phyloP scores from a whole-genome alignment of 2,329 filamentous ascomycete species.

The Albifimbria verrucaria region DNA sequence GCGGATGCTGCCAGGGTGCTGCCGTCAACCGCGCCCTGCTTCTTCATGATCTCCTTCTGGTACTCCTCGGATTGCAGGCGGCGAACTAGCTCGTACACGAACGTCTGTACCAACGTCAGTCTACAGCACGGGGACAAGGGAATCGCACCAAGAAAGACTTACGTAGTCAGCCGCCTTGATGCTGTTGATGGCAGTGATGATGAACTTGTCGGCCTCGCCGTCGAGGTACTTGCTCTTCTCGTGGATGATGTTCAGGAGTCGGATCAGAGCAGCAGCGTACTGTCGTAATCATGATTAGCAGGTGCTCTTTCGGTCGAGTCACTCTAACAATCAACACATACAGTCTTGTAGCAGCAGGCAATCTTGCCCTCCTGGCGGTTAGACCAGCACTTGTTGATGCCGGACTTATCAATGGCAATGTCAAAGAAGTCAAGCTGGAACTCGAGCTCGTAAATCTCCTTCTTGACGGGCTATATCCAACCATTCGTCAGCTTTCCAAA shows the following conservation, averaged over 20 bases:
- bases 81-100: slow-evolving; percentile 23
- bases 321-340: too few species aligned
- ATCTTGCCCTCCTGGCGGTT: slow-evolving; percentile 19
- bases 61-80: slow-evolving; percentile 21
- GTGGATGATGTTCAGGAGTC: slow-evolving; percentile 18
- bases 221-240: slow-evolving; percentile 20
- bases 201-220: slow-evolving; percentile 21
- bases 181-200: slow-evolving; percentile 25
- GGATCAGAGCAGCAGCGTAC: slow-evolving; percentile 26
- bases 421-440: slow-evolving; percentile 23
- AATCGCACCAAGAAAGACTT: slow-evolving; percentile 1
- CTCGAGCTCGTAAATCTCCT: slow-evolving; percentile 22
- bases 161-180: slow-evolving; percentile 23
- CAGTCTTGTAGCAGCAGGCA: slow-evolving; percentile 21
- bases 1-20: slow-evolving; percentile 21
- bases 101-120: slow-evolving; percentile 12
- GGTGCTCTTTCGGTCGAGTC: too few species aligned
- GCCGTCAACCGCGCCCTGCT: slow-evolving; percentile 25
- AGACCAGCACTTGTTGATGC: slow-evolving; percentile 19
- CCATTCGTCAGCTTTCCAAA: slow-evolving; percentile 11
- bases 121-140: neutral
- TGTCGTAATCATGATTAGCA: too few species aligned
- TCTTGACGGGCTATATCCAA: slow-evolving; percentile 12
- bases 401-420: slow-evolving; percentile 20
- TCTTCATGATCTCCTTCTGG: slow-evolving; percentile 21